Conservation (phyloP, 164 flowering plant genomes). For the Kalanchoe fedtschenkoi region DNA sequence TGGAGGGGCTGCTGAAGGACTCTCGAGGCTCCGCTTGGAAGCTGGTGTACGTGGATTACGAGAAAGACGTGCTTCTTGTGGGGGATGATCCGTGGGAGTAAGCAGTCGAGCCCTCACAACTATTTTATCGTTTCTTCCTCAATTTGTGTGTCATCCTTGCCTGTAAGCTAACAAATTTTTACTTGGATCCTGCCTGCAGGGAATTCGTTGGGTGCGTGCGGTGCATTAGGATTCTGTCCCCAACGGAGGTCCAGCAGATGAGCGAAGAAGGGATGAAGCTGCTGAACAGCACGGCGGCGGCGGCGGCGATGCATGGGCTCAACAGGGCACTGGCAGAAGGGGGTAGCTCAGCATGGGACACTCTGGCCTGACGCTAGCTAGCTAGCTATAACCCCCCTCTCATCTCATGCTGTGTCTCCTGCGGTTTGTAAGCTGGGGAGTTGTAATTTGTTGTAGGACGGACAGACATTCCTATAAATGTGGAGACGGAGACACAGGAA, state of each 20-base stretch:
- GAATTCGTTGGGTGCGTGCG: conserved; percentile 91
- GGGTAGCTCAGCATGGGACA: conserved; percentile 6
- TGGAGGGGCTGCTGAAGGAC: conserved; percentile 86
- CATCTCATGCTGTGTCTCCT: too few relatives aligned
- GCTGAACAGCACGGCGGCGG: conserved; percentile 34
- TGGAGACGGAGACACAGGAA: too few relatives aligned
- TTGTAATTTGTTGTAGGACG: too few relatives aligned
- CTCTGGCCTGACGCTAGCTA: background rate
- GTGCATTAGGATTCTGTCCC: conserved; percentile 88
- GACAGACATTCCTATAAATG: too few relatives aligned
- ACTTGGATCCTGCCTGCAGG: too few relatives aligned
- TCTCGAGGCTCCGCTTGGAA: conserved; percentile 77
- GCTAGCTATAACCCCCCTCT: too few relatives aligned
- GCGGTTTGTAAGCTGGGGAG: too few relatives aligned
- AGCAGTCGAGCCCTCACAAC: conserved; percentile 19
- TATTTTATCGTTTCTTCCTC: too few relatives aligned
- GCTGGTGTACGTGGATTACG: conserved; percentile 81
- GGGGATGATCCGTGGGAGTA: conserved; percentile 99
- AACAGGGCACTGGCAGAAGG: conserved; percentile 9
- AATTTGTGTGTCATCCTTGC: too few relatives aligned
- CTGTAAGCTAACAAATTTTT: background rate
- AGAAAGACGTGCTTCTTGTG: conserved; percentile 78
- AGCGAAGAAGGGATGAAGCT: conserved; percentile 93
- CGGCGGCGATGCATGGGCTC: conserved; percentile 31
- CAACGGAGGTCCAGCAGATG: conserved; percentile 96